Evolutionary conservation across 441 rosid species (phyloP).

Genomic region (California macrophylla): DNA sequence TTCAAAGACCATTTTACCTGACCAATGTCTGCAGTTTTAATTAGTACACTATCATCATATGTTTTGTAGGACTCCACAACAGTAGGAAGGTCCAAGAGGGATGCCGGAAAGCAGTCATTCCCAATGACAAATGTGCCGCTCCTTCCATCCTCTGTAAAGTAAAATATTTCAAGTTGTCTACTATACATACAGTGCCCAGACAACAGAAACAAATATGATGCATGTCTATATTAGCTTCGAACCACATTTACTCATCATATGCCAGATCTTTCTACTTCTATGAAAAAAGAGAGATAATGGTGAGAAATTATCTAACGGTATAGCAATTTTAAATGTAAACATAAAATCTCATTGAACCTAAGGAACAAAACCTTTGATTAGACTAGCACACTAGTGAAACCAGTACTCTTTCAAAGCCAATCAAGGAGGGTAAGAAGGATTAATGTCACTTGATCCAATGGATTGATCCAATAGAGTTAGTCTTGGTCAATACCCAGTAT

Average conservation of each 20-base stretch:
- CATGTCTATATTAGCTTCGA: background rate
- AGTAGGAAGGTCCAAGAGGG: conserved; percentile 77
- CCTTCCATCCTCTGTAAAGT: conserved; percentile 66
- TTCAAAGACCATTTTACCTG: conserved; percentile 36
- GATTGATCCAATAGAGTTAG: too few relatives aligned
- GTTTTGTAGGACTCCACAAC: conserved; percentile 87
- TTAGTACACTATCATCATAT: conserved; percentile 69
- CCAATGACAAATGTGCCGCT: conserved; percentile 66
- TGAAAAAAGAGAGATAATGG: background rate
- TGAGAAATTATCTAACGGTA: background rate
- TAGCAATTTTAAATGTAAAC: background rate
- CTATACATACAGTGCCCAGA: background rate
- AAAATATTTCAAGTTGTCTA: background rate
- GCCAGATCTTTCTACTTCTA: background rate
- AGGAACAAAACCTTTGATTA: background rate
- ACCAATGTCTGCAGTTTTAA: conserved; percentile 79
- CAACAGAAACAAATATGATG: background rate
- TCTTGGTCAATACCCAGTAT: too few relatives aligned
- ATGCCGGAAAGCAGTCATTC: conserved; percentile 55
- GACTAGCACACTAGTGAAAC: background rate
- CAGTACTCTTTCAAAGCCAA: background rate
- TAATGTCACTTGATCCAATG: too few relatives aligned
- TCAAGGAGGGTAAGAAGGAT: background rate
- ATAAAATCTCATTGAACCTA: background rate
- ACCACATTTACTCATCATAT: background rate